phyloP scores from a whole-genome alignment of 139 green algal species.

The Marvania coccoides region DNA sequence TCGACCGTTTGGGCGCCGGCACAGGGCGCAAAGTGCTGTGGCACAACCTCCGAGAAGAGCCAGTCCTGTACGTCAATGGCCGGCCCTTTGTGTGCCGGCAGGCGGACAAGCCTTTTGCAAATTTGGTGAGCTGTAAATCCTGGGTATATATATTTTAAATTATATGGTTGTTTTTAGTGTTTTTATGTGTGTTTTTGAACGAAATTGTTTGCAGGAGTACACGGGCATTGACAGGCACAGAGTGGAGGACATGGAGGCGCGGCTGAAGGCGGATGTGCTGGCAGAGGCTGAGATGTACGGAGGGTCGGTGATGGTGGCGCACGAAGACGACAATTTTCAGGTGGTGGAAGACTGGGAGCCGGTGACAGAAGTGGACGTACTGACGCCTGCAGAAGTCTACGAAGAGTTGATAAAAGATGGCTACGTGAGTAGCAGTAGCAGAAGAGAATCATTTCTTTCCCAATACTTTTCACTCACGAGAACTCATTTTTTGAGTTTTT shows the following conservation, averaged over 20 bases:
- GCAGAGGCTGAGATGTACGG: conserved; percentile 52
- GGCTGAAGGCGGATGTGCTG: conserved; percentile 77
- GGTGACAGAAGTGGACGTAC: conserved; percentile 76
- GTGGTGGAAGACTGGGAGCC: conserved; percentile 68
- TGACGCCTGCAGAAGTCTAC: conserved; percentile 86
- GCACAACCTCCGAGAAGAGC: conserved; percentile 95
- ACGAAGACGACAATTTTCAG: conserved; percentile 81
- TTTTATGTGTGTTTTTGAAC: too few relatives aligned
- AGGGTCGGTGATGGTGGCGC: conserved; percentile 72
- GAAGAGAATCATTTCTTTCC: too few relatives aligned
- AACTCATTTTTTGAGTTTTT: too few relatives aligned
- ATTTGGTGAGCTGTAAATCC: too few relatives aligned
- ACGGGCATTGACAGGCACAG: conserved; percentile 74
- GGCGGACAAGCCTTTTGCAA: conserved; percentile 85
- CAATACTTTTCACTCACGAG: too few relatives aligned
- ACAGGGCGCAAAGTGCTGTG: conserved; percentile 68
- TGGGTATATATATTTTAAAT: too few relatives aligned
- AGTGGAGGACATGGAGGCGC: conserved; percentile 88
- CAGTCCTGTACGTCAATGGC: conserved; percentile 90
- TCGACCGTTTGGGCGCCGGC: conserved; percentile 58
- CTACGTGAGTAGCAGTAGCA: too few relatives aligned
- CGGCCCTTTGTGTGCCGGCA: conserved; percentile 89
- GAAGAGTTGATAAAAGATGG: conserved; percentile 43
- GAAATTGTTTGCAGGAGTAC: too few relatives aligned
- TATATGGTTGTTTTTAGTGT: too few relatives aligned